A percentile compares a stretch with the other conserved stretches of the same genome.
Evolutionary conservation across 805 yeast species (phyloP).

Genomic region (Saccharomycopsis lassenensis): DNA sequence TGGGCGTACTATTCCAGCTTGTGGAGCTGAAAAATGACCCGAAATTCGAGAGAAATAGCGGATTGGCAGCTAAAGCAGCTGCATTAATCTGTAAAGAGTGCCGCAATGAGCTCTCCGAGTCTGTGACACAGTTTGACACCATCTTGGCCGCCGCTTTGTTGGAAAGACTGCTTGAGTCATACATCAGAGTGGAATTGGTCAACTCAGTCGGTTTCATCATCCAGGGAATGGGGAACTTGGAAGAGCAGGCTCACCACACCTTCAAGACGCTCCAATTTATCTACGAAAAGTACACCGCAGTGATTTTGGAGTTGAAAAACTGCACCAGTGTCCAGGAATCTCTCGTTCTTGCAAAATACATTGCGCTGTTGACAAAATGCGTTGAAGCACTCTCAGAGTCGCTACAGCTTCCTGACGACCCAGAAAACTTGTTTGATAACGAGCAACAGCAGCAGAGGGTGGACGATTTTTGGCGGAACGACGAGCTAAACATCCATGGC

Average conservation of each 20-base stretch:
- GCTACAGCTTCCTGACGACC: constrained; percentile 47
- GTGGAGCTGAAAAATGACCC: too few relatives aligned
- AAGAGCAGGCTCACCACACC: constrained; percentile 29
- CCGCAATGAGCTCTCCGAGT: constrained; percentile 29
- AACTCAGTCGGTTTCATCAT: constrained; percentile 54
- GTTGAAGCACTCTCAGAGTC: constrained; percentile 66
- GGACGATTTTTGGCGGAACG: constrained; percentile 38
- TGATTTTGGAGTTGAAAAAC: constrained; percentile 14
- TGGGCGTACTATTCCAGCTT: too few relatives aligned
- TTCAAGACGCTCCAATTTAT: constrained; percentile 26
- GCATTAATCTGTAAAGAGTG: constrained; percentile 47
- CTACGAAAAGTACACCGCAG: constrained; percentile 17
- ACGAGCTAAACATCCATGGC: constrained; percentile 35
- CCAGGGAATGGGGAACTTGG: constrained; percentile 41
- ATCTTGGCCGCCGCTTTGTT: constrained; percentile 38
- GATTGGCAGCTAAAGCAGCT: constrained; percentile 34
- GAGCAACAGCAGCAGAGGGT: constrained; percentile 20
- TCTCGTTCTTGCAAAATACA: constrained; percentile 31
- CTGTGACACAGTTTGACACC: constrained; percentile 38
- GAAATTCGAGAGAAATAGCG: too few relatives aligned
- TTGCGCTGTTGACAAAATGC: constrained; percentile 48
- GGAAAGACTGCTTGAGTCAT: constrained; percentile 28
- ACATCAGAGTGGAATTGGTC: constrained; percentile 48
- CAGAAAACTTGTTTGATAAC: constrained; percentile 24
- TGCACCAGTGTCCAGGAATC: neutral